Evolutionary conservation across 2,329 filamentous ascomycete genomes (phyloP).

Genomic region (Colletotrichum magnum): DNA sequence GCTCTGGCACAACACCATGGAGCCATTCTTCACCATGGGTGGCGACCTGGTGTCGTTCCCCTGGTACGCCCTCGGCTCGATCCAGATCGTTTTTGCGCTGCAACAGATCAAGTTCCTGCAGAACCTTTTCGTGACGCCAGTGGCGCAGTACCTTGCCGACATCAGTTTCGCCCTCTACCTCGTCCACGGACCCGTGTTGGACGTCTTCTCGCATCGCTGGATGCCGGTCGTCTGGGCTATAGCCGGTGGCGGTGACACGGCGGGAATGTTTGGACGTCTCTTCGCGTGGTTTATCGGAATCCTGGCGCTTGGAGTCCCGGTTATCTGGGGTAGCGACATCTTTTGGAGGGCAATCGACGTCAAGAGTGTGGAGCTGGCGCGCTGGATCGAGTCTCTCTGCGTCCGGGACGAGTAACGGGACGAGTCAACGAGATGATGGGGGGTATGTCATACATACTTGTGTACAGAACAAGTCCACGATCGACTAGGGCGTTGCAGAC

Average conservation of each 20-base stretch:
- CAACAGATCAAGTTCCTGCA: constrained; percentile 49
- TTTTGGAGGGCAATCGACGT: constrained; percentile 72
- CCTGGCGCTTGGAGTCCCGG: constrained; percentile 49
- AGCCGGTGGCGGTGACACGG: constrained; percentile 50
- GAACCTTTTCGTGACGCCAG: constrained; percentile 58
- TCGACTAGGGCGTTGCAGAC: constrained; percentile 1
- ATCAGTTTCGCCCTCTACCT: constrained; percentile 72
- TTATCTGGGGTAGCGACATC: constrained; percentile 70
- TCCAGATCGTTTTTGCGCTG: constrained; percentile 48
- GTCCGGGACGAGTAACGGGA: constrained; percentile 29
- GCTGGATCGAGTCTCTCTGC: constrained; percentile 59
- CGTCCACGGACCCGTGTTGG: constrained; percentile 67
- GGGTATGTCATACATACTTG: neutral
- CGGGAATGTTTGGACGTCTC: constrained; percentile 50
- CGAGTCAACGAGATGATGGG: neutral
- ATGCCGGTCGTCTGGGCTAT: constrained; percentile 42
- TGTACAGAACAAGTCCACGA: neutral
- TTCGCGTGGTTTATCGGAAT: constrained; percentile 56
- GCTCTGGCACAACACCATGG: constrained; percentile 50
- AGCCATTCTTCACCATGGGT: constrained; percentile 51
- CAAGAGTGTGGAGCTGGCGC: constrained; percentile 59
- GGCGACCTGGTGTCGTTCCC: constrained; percentile 51
- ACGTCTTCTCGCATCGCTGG: constrained; percentile 49
- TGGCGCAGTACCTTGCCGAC: constrained; percentile 69
- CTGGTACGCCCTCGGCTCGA: constrained; percentile 54